Conservation (phyloP, 2,329 filamentous ascomycete genomes). For the Venturia aucupariae region DNA sequence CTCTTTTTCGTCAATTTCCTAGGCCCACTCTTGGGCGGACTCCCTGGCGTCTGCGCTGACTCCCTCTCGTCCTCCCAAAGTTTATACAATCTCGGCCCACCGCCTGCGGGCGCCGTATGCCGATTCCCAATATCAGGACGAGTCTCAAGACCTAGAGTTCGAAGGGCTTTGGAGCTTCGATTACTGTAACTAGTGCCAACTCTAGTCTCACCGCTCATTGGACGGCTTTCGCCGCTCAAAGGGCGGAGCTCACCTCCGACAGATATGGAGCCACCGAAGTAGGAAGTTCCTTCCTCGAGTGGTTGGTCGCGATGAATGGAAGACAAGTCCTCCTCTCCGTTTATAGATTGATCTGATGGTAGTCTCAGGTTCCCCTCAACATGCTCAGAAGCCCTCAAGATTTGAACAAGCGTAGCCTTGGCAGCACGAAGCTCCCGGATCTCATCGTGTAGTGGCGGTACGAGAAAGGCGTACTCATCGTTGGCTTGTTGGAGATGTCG, state of each 20-base stretch:
- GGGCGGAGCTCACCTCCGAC: neutral
- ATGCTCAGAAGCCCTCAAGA: neutral
- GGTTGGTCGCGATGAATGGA: neutral
- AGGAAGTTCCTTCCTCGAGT: neutral
- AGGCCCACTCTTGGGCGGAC: neutral
- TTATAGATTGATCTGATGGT: too few species aligned
- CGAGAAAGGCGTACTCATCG: neutral
- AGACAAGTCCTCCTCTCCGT: neutral
- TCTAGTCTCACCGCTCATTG: conserved; percentile 7
- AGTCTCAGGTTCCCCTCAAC: neutral
- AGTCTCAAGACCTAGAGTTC: neutral
- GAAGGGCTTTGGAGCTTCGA: neutral
- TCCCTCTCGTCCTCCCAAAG: neutral
- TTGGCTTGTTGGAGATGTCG: neutral
- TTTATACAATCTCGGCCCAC: neutral
- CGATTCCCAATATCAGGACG: neutral
- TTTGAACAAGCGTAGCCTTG: neutral
- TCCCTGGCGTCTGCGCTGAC: neutral
- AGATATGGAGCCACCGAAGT: neutral
- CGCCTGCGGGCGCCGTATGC: neutral
- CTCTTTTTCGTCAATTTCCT: conserved; percentile 7
- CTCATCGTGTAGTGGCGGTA: conserved; percentile 5
- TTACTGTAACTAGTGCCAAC: neutral
- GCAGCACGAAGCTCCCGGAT: conserved; percentile 3
- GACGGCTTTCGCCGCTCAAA: neutral